Base-by-base conservation (phyloP, 257 asterid species). In the Nicotiana knightiana region DNA sequence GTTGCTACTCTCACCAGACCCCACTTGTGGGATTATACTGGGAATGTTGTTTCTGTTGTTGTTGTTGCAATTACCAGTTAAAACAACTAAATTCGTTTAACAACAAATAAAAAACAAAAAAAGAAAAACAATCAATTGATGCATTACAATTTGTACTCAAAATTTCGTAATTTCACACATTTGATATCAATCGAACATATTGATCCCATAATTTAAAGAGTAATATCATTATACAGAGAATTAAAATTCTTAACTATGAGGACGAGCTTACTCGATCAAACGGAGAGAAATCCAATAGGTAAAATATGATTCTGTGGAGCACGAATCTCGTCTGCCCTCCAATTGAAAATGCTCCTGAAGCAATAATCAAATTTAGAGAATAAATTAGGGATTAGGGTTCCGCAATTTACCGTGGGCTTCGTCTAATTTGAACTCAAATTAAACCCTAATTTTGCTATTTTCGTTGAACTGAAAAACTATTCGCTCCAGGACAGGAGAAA, bases 201-300 rank as follows among this genome's bases (percentile, higher is more conserved):
- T 53, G 43, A 76, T 53, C 48, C 28, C 63, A 1, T 12, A 76
- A 28, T 5, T 26, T 18, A 73, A 35, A 39, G 28, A n/a, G 24
- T 24, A 1, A n/a, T 58, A 68, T n/a, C 55, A 12, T 62, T 26
- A 65, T 13, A 67, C 67, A 58, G 16, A 71, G 79, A 54, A 67
- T 81, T 30, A 26, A 66, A 81, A 48, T 67, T 8, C 46, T 39
- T 54, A 81, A 53, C 76, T 37, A 18, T 16, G 51, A n/a, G 28
- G 67, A n/a, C 57, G 1, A 57, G 75, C 84, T 55, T 82, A 82
- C 81, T 71, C 18, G 54, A 81, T 81, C 78, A 17, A 35, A 37
- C 61, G 18, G 48, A 57, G 32, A 61, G 35, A 43, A 66, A 71
- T 82, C 80, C 84, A 46, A 64, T 33, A n/a, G 8, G 71, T 62